A percentile compares a stretch with the other conserved stretches of the same genome.
These are phyloP conservation scores for Triticum dicoccoides DNA, from an alignment of 176 grass and related monocot genomes.

Conservation along the genomic window DNA sequence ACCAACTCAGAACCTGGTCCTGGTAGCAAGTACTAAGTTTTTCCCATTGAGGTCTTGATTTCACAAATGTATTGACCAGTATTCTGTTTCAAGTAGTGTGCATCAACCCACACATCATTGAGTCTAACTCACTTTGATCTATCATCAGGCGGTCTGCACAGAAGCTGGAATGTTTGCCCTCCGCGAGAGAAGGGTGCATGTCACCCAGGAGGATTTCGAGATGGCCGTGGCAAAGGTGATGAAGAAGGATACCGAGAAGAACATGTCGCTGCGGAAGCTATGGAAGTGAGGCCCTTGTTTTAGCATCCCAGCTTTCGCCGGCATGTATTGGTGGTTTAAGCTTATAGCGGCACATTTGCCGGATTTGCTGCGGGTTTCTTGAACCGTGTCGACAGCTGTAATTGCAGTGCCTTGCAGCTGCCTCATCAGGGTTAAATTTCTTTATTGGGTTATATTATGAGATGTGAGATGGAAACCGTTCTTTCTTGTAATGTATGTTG, in stretches of 20 bases:
- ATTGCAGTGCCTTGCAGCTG: not conserved
- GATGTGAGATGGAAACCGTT: not conserved
- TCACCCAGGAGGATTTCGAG: constrained; percentile 77
- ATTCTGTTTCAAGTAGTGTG: not conserved
- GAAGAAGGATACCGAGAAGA: constrained; percentile 82
- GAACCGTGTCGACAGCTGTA: not conserved
- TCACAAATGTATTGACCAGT: no score
- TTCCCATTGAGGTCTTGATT: not conserved
- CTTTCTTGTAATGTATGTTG: constrained; percentile 2
- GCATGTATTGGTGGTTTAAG: not conserved
- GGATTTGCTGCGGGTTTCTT: not conserved
- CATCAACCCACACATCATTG: not conserved
- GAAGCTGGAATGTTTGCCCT: constrained; percentile 87
- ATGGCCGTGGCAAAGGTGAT: constrained; percentile 78
- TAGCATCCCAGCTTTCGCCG: no score
- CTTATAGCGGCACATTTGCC: not conserved
- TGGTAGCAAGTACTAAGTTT: not conserved
- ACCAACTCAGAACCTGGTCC: not conserved
- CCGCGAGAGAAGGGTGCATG: constrained; percentile 69
- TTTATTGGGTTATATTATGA: not conserved
- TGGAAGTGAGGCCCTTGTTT: constrained; percentile 55
- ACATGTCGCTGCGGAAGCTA: constrained; percentile 77
- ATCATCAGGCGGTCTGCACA: constrained; percentile 60
- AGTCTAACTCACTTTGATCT: not conserved
- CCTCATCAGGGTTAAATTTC: not conserved